phyloP scores from a whole-genome alignment of 441 rosid genomes.

The Euphorbia corollata region DNA sequence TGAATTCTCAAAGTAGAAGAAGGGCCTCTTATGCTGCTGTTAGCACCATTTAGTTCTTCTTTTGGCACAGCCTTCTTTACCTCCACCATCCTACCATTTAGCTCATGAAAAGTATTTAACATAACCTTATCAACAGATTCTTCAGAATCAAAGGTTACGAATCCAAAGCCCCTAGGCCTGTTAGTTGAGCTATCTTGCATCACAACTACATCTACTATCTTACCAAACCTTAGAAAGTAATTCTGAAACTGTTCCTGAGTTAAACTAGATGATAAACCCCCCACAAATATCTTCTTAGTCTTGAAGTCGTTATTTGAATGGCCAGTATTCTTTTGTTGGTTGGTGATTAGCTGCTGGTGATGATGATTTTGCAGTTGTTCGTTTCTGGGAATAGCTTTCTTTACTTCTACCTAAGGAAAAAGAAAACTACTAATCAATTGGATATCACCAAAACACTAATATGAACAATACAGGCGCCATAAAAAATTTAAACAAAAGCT shows the following conservation, averaged over 20 bases:
- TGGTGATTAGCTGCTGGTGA: slow-evolving; percentile 22
- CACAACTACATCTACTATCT: slow-evolving; percentile 65
- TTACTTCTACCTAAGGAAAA: slow-evolving; percentile 60
- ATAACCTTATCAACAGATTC: slow-evolving; percentile 60
- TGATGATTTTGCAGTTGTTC: slow-evolving; percentile 31
- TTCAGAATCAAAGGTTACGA: slow-evolving; percentile 63
- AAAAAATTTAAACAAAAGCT: no score
- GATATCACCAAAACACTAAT: slow-evolving; percentile 2
- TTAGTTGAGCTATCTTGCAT: slow-evolving; percentile 62
- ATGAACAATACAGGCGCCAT: background rate
- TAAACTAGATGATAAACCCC: slow-evolving; percentile 59
- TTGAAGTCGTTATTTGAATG: slow-evolving; percentile 23
- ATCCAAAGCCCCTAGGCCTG: slow-evolving; percentile 81
- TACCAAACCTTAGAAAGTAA: slow-evolving; percentile 67
- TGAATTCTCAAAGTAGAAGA: slow-evolving; percentile 18
- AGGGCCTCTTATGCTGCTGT: slow-evolving; percentile 17
- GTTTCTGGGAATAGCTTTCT: slow-evolving; percentile 44
- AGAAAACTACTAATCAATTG: slow-evolving; percentile 9
- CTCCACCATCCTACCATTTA: slow-evolving; percentile 60
- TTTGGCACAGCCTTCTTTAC: slow-evolving; percentile 84
- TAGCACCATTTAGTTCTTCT: slow-evolving; percentile 31
- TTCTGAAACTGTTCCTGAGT: slow-evolving; percentile 60
- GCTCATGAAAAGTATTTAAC: slow-evolving; percentile 47
- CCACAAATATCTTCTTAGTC: slow-evolving; percentile 71
- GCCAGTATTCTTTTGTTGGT: slow-evolving; percentile 25